These are phyloP conservation scores for Pholiota microspora DNA, from an alignment of 768 basidiomycete species.

Conservation along the genomic window DNA sequence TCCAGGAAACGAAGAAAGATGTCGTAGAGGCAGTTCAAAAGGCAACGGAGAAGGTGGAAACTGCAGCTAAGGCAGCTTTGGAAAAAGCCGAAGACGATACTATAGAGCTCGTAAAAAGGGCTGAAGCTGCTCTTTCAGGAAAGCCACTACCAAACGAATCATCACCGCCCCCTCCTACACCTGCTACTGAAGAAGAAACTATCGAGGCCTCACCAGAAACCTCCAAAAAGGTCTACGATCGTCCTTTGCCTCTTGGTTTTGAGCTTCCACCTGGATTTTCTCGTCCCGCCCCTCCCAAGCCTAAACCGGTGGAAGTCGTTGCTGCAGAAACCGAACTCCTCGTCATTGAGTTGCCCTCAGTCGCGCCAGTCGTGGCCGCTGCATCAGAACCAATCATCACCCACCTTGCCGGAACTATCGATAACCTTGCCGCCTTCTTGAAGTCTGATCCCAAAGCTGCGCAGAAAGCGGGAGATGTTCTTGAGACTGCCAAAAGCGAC, in stretches of 20 bases:
- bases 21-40: conserved; percentile 24
- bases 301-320: conserved; percentile 13
- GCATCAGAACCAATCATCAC: conserved; percentile 89
- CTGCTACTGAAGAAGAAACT: conserved; percentile 20
- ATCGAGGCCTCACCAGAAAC: conserved; percentile 11
- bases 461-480: conserved; percentile 66
- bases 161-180: conserved; percentile 19
- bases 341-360: conserved; percentile 59
- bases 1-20: conserved; percentile 47
- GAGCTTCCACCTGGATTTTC: conserved; percentile 91
- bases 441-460: conserved; percentile 69
- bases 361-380: conserved; percentile 78
- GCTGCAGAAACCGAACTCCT: conserved; percentile 21
- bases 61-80: conserved; percentile 24
- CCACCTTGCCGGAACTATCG: conserved; percentile 91
- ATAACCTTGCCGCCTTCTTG: conserved; percentile 84
- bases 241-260: conserved; percentile 86
- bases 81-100: conserved; percentile 38
- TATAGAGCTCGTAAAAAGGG: conserved; percentile 64
- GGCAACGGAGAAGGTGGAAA: conserved; percentile 17
- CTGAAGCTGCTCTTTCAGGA: conserved; percentile 65
- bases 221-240: conserved; percentile 54
- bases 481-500: conserved; percentile 80
- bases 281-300: conserved; percentile 54
- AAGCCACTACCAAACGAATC: conserved; percentile 33